These are phyloP conservation scores for Ceratocystis diversiconidia DNA, from an alignment of 2,329 filamentous ascomycete species.

Conservation along the genomic window DNA sequence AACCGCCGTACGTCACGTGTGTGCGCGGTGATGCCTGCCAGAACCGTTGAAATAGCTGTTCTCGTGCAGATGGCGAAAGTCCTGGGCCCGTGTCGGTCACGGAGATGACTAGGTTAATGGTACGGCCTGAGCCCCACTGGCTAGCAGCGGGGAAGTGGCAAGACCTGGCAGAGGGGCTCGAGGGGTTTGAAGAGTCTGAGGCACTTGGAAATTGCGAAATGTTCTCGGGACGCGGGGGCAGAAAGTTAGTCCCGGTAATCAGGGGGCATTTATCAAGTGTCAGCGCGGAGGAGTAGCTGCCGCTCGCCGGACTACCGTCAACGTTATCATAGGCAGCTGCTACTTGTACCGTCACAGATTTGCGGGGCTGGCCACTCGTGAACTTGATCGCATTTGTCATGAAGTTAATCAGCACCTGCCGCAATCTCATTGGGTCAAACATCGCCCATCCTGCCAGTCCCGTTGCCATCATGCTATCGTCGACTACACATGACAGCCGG, in stretches of 20 bases:
- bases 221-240: conserved; percentile 8
- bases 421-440: conserved; percentile 58
- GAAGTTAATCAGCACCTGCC: conserved; percentile 64
- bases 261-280: conserved; percentile 25
- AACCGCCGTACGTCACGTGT: conserved; percentile 59
- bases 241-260: conserved; percentile 6
- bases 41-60: conserved; percentile 53
- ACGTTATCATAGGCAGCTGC: conserved; percentile 44
- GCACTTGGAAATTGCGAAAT: conserved; percentile 16
- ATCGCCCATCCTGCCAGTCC: conserved; percentile 47
- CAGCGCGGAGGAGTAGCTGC: conserved; percentile 39
- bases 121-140: conserved; percentile 54
- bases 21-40: conserved; percentile 54
- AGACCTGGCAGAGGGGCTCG: not conserved
- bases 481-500: conserved; percentile 52
- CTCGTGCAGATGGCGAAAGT: conserved; percentile 49
- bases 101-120: conserved; percentile 57
- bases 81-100: conserved; percentile 60
- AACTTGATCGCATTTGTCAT: conserved; percentile 56
- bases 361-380: conserved; percentile 44
- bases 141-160: not conserved
- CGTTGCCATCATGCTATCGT: conserved; percentile 50
- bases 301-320: conserved; percentile 42
- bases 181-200: too few species aligned
- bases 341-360: conserved; percentile 49